phyloP scores from a whole-genome alignment of 805 yeast species.

The Torulaspora maleeae region DNA sequence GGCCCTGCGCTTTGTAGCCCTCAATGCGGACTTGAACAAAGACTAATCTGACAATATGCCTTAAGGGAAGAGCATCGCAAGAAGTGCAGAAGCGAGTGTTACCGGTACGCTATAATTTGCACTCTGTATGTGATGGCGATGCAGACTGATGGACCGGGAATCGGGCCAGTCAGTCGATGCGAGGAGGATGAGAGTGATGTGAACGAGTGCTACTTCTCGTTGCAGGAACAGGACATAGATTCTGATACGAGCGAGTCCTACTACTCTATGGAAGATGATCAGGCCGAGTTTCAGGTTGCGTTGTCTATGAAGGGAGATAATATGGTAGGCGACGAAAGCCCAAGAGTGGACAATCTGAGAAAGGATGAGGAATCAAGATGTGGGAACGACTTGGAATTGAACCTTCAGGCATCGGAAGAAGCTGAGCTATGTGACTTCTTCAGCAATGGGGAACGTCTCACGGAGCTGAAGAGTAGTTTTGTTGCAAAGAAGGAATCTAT shows the following conservation, averaged over 20 bases:
- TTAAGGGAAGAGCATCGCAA: too few relatives aligned
- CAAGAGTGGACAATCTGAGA: background rate
- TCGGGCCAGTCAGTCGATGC: background rate
- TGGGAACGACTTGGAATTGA: background rate
- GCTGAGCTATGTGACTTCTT: background rate
- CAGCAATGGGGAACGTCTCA: background rate
- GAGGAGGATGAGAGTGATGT: constrained; percentile 2
- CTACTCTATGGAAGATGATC: constrained; percentile 2
- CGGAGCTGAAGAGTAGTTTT: background rate
- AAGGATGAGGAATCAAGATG: too few relatives aligned
- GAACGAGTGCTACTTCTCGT: constrained; percentile 1
- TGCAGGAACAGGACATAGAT: background rate
- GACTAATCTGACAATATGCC: too few relatives aligned
- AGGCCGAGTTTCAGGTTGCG: background rate
- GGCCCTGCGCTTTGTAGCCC: too few relatives aligned
- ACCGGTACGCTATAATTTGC: too few relatives aligned
- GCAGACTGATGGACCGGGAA: background rate
- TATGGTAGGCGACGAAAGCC: background rate
- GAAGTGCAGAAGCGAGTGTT: too few relatives aligned
- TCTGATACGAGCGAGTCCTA: background rate
- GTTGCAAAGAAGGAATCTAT: background rate
- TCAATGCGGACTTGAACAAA: too few relatives aligned
- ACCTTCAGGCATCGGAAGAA: background rate
- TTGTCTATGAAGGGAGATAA: background rate
- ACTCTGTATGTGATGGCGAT: background rate